These are phyloP conservation scores for Lobosporangium transversale DNA, from an alignment of 192 early-diverging fungal genomes.

Conservation along the genomic window DNA sequence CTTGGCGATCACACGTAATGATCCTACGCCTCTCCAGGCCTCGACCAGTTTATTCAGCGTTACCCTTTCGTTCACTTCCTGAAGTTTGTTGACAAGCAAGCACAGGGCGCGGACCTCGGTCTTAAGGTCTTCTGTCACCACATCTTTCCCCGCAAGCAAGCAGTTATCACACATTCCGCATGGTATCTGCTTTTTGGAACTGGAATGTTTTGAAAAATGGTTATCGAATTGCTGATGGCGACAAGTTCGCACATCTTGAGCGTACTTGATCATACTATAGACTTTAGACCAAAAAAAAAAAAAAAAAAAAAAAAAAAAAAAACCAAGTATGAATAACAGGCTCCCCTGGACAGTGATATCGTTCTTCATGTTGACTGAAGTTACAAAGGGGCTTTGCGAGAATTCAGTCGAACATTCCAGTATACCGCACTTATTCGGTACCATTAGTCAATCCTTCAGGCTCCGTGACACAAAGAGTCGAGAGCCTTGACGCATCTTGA, in stretches of 20 bases:
- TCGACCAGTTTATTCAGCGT: conserved; percentile 63
- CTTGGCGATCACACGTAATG: conserved; percentile 38
- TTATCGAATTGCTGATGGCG: conserved; percentile 68
- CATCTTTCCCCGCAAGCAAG: conserved; percentile 21
- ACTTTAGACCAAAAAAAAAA: conserved; percentile 38
- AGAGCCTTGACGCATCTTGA: conserved; percentile 70
- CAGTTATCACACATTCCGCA: conserved; percentile 63
- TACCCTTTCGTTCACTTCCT: conserved; percentile 52
- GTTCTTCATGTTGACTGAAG: no score
- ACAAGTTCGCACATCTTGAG: conserved; percentile 68
- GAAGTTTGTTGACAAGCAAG: conserved; percentile 34
- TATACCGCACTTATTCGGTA: no score
- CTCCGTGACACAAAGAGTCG: conserved; percentile 67
- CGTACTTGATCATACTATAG: conserved; percentile 69
- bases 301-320: neutral
- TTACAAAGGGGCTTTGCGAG: no score
- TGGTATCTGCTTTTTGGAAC: conserved; percentile 19
- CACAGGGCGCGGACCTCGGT: conserved; percentile 46
- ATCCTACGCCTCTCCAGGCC: conserved; percentile 53
- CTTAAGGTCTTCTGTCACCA: conserved; percentile 61
- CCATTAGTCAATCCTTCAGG: conserved; percentile 66
- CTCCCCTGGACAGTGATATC: no score
- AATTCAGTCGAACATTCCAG: no score
- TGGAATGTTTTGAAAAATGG: conserved; percentile 60
- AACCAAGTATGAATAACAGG: no score